These are phyloP conservation scores for Barnettozyma siamensis DNA, from an alignment of 805 yeast species.

Conservation along the genomic window DNA sequence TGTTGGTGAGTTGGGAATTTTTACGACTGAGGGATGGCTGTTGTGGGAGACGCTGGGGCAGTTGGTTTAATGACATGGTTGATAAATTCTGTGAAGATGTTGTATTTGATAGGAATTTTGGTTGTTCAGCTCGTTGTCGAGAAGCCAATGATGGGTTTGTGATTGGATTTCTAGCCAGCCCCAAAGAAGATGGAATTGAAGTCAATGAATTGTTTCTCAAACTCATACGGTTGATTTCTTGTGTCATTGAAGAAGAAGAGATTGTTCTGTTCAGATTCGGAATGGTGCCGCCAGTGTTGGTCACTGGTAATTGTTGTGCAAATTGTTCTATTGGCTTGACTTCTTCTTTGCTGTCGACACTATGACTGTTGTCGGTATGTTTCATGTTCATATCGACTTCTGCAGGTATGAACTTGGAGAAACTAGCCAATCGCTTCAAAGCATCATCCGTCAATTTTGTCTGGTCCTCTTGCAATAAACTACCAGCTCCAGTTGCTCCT, in stretches of 20 bases:
- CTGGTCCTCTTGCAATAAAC: conserved; percentile 26
- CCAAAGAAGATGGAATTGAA: conserved; percentile 12
- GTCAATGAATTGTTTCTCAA: conserved; percentile 7
- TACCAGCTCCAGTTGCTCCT: no score
- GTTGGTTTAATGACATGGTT: not conserved
- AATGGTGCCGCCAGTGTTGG: not conserved
- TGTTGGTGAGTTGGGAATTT: conserved; percentile 1
- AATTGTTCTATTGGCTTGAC: not conserved
- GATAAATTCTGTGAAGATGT: conserved; percentile 12
- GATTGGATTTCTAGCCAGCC: conserved; percentile 11
- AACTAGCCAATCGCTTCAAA: conserved; percentile 28
- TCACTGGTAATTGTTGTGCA: no score
- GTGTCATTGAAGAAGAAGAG: conserved; percentile 5
- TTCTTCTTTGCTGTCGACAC: conserved; percentile 4
- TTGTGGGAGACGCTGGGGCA: conserved; percentile 1
- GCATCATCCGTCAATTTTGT: conserved; percentile 36
- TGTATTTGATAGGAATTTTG: conserved; percentile 11
- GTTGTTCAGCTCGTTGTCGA: conserved; percentile 7
- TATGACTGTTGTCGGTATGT: conserved; percentile 5
- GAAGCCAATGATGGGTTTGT: conserved; percentile 15
- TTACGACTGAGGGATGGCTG: not conserved
- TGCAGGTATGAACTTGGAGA: conserved; percentile 25
- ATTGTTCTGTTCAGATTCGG: not conserved
- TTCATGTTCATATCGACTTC: conserved; percentile 20
- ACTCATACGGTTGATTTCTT: conserved; percentile 7